phyloP scores from a whole-genome alignment of 371 early-diverging fungal species.

The Nematocida displodere region DNA sequence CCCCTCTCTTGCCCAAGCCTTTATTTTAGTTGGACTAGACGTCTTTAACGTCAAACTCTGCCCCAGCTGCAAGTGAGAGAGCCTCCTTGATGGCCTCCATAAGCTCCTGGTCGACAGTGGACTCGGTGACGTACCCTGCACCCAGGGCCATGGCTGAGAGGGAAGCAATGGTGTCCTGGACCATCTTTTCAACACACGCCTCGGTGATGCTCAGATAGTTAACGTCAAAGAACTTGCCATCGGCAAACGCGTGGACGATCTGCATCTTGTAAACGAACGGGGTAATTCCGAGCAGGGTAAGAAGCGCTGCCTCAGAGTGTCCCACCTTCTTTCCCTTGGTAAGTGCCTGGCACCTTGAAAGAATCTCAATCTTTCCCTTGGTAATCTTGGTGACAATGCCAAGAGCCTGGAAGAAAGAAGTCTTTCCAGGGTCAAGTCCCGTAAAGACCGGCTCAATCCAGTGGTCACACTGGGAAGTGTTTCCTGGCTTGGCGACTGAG shows the following conservation, averaged over 20 bases:
- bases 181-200: constrained; percentile 71
- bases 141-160: constrained; percentile 88
- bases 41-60: constrained; percentile 74
- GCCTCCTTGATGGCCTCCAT: constrained; percentile 57
- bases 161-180: constrained; percentile 73
- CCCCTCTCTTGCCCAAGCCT: too few species aligned
- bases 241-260: constrained; percentile 82
- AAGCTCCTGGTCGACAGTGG: constrained; percentile 82
- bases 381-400: constrained; percentile 99
- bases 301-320: constrained; percentile 91
- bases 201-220: constrained; percentile 84
- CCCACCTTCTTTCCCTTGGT: constrained; percentile 84
- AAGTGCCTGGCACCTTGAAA: constrained; percentile 83
- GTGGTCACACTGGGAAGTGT: constrained; percentile 88
- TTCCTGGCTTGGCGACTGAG: constrained; percentile 95
- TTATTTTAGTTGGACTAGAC: too few species aligned
- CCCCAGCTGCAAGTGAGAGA: constrained; percentile 71
- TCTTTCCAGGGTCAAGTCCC: constrained; percentile 98
- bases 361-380: constrained; percentile 99
- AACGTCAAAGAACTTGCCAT: constrained; percentile 80
- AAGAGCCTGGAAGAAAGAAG: constrained; percentile 99
- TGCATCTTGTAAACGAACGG: constrained; percentile 98
- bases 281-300: constrained; percentile 97
- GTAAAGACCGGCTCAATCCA: constrained; percentile 92
- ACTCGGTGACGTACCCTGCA: constrained; percentile 80